phyloP scores from a whole-genome alignment of 768 basidiomycete genomes.

The Termitomyces sp. region DNA sequence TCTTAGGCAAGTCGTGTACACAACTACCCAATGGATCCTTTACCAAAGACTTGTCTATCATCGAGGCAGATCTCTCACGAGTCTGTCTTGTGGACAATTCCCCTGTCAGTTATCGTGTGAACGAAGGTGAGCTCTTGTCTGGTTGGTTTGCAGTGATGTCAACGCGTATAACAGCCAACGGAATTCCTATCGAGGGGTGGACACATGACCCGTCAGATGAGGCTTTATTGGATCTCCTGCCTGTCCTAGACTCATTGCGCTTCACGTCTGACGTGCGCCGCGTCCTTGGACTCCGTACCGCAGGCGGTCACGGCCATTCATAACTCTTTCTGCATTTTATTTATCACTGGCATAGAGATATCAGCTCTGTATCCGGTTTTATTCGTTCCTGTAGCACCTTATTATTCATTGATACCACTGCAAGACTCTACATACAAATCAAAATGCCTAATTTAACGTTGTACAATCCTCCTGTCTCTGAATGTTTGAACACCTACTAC shows the following conservation, averaged over 20 bases:
- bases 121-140: conserved; percentile 67
- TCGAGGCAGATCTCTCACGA: conserved; percentile 88
- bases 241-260: conserved; percentile 91
- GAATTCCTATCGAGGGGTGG: conserved; percentile 99
- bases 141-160: background rate
- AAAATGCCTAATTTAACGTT: conserved; percentile 24
- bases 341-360: conserved; percentile 19
- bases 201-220: conserved; percentile 96
- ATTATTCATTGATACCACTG: conserved; percentile 29
- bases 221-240: conserved; percentile 91
- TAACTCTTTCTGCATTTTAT: conserved; percentile 16
- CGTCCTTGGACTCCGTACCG: conserved; percentile 69
- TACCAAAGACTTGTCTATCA: conserved; percentile 85
- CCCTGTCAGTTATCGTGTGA: conserved; percentile 85
- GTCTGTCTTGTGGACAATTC: conserved; percentile 97
- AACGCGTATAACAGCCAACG: conserved; percentile 66
- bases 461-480: conserved; percentile 15
- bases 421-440: conserved; percentile 21
- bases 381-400: conserved; percentile 20
- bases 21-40: conserved; percentile 91
- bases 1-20: conserved; percentile 72
- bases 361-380: conserved; percentile 21
- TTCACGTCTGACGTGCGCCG: conserved; percentile 95
- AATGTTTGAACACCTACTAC: background rate
- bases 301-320: conserved; percentile 32